Percentiles rank a stretch among this genome's conserved stretches.
These are phyloP conservation scores for Corymbia citriodora DNA, from an alignment of 441 rosid genomes.

Conservation along the genomic window DNA sequence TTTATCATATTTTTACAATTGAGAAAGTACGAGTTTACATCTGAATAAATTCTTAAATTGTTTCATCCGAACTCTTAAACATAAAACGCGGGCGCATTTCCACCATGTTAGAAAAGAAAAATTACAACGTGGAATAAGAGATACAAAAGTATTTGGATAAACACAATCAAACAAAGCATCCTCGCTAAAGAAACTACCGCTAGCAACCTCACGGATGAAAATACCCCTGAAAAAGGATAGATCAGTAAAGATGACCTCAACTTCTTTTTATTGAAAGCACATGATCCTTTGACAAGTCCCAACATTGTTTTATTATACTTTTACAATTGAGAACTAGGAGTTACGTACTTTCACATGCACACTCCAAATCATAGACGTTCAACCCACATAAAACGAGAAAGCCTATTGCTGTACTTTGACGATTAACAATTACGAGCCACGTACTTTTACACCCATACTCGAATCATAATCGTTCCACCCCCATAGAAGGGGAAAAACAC, in stretches of 20 bases:
- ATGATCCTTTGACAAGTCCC: neutral
- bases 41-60: too few relatives aligned
- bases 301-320: neutral
- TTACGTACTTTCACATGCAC: neutral
- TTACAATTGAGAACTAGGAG: neutral
- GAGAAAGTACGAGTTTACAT: neutral
- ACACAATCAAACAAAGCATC: too few relatives aligned
- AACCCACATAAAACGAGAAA: neutral
- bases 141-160: too few relatives aligned
- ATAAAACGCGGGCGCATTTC: too few relatives aligned
- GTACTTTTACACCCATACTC: neutral
- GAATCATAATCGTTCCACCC: neutral
- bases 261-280: too few relatives aligned
- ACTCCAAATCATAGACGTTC: neutral
- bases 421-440: neutral
- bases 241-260: too few relatives aligned
- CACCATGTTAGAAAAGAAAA: too few relatives aligned
- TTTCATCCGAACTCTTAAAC: too few relatives aligned
- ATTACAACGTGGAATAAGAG: too few relatives aligned
- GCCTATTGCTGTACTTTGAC: neutral
- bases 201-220: rapidly evolving
- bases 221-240: too few relatives aligned
- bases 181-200: too few relatives aligned
- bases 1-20: neutral
- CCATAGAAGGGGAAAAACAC: neutral